Base-by-base conservation (phyloP, 495 filamentous ascomycete genomes). In the Ascobolus immersus region DNA sequence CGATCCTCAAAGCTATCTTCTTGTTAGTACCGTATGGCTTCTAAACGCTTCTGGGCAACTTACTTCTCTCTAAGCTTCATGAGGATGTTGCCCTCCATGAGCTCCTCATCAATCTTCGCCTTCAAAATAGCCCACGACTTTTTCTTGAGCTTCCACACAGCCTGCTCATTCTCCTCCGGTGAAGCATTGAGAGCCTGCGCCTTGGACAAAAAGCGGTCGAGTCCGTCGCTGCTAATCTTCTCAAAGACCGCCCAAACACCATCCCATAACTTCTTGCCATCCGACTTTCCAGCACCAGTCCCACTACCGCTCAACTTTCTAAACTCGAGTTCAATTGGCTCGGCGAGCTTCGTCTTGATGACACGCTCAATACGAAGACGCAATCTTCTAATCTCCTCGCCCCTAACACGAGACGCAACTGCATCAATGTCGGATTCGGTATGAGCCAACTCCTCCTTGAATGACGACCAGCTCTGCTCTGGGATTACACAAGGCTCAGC, bases 81-180 rank as follows among this genome's bases (percentile, higher is more conserved):
- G 5, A 96, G 56, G 33, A 96, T 64, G 49, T 94, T 96, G 37
- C 84, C 82, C 53, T 94, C 86, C 64, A 82, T 84, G 52, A 94
- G 79, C 52, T 96, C 86, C 50, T 96, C 86, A 14, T 93, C 89
- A 42, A 96, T 77, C 56, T 77, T 90, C 27, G 76, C 71, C 20
- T 74, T 64, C 35, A 96, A 57, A 5, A 81, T 84, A 17, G 70
- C 75, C 89, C 89, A 96, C 21, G 76, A 81, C 58, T 92, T 92
- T 38, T 81, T 66, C 36, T 84, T 68, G 25, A 96, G 55, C 33
- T 81, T 62, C 86, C 86, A 96, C 2, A 91, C 62, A 2, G 89
- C 86, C 21, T 93, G 71, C 43, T 90, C 76, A 20, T 90, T 80
- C 51, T 96, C 86, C 24, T 82, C 79, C 34, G 77, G 58, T 38